Evolutionary conservation across 2,329 filamentous ascomycete genomes (phyloP), one percentile per base, ranked within the genome.

Genomic region (Exophiala sideris): DNA sequence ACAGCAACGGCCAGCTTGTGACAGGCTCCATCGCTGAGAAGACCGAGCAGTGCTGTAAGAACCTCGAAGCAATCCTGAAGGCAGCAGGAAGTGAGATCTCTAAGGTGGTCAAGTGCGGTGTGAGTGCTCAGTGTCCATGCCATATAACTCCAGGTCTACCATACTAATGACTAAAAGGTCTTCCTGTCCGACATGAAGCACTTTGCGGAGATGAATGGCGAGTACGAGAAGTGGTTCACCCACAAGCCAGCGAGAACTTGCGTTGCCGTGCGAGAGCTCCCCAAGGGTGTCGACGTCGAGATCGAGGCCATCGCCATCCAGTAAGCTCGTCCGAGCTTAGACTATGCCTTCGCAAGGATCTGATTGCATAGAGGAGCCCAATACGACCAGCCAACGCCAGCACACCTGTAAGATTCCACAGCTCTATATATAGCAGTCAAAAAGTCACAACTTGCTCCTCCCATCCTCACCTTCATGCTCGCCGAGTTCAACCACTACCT

Each of bases 171-270:
- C 21, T 18, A 8, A 32, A 20, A 75, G 73, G 87, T 96, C 68
- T 97, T 96, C 80, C 76, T 97, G 58, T 86, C 87, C 47, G 88
- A 95, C 73, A 97, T 97, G 92, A 82, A 80, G 60, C 80, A 94
- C 74, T 97, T 97, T 69, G 85, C 81, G 46, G 82, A 85, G 68
- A 89, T 90, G 84, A 91, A 90, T 71, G 79, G 79, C 64, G 79
- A 86, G 45, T 90, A 89, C 66, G 81, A 80, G 67, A 82, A 85
- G 70, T 87, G 84, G 76, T 90, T 89, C 73, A 64, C 68, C 21
- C 80, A 84, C 68, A 84, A 83, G 75, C 82, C 82, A 14, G 81
- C 82, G 16, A 72, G 82, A 48, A 82, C 79, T 70, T 85, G 82
- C 68, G 80, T 86, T 47, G 82, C 82, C 3, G 82, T 84, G 53